Evolutionary conservation across 1,139 yeast species (phyloP).

Genomic region (Sugiyamaella neomexicana): DNA sequence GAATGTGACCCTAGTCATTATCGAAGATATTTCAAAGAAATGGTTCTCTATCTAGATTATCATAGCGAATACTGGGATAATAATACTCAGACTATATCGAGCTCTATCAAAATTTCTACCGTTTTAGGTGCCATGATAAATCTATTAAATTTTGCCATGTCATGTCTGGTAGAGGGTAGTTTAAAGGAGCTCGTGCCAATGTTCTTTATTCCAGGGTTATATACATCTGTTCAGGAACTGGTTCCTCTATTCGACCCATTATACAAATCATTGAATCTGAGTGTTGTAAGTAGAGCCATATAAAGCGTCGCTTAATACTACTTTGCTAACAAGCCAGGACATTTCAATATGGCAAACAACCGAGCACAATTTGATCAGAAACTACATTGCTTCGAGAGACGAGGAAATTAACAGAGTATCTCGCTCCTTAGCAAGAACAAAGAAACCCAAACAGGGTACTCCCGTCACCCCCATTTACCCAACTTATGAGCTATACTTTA

Average conservation of each 20-base stretch:
- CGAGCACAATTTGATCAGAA: neutral
- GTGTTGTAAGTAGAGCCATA: conserved; percentile 3
- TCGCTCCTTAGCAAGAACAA: no score
- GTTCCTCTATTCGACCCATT: conserved; percentile 3
- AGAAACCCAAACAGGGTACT: neutral
- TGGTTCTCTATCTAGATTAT: conserved; percentile 3
- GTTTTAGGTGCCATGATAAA: conserved; percentile 10
- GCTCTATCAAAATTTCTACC: neutral
- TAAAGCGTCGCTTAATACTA: neutral
- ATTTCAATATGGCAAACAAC: conserved; percentile 8
- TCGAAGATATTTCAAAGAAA: conserved; percentile 11
- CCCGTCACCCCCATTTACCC: neutral
- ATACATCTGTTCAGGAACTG: conserved; percentile 1
- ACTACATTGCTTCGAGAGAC: neutral
- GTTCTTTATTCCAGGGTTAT: conserved; percentile 16
- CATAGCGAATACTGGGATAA: neutral
- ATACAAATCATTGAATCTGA: neutral
- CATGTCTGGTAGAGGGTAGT: conserved; percentile 17
- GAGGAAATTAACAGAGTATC: neutral
- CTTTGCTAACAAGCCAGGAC: conserved; percentile 5
- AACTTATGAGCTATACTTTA: neutral
- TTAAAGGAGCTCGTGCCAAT: conserved; percentile 17
- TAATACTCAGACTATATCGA: neutral
- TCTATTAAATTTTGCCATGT: conserved; percentile 20
- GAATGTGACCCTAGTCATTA: conserved; percentile 6